These are phyloP conservation scores for Euphorbia peplus DNA, from an alignment of 345 rosid genomes.

Conservation along the genomic window DNA sequence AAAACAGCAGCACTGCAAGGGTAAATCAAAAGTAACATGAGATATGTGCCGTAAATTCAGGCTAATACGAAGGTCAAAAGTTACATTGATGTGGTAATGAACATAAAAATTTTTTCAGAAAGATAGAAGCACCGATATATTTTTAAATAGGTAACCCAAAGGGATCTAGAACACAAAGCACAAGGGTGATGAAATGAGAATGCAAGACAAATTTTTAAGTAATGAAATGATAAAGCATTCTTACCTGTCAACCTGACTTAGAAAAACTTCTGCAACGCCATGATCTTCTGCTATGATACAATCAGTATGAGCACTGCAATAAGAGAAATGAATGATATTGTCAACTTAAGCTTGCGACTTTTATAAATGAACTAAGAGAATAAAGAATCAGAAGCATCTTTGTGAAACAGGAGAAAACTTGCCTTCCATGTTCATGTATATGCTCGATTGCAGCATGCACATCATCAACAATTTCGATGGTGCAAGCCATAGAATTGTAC, in stretches of 20 bases:
- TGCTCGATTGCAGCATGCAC: conserved; percentile 77
- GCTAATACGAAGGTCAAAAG: background rate
- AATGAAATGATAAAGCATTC: background rate
- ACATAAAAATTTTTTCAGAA: background rate
- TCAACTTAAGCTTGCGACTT: background rate
- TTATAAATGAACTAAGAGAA: background rate
- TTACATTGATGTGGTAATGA: background rate
- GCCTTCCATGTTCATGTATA: conserved; percentile 93
- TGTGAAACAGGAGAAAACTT: background rate
- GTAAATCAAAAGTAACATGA: conserved; percentile 8
- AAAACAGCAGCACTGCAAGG: conserved; percentile 92
- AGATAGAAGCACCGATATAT: background rate
- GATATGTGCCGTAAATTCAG: background rate
- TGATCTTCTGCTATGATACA: conserved; percentile 77
- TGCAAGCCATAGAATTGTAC: conserved; percentile 80
- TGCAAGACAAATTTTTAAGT: background rate
- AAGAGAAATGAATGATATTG: conserved; percentile 3
- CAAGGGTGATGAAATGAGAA: background rate
- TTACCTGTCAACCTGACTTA: conserved; percentile 83
- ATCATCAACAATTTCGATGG: conserved; percentile 88
- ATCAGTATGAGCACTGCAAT: conserved; percentile 89
- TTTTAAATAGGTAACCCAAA: background rate
- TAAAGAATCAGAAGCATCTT: background rate
- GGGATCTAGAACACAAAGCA: background rate
- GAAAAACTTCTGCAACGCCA: conserved; percentile 72